Percentiles rank a stretch among this genome's conserved stretches.
These are phyloP conservation scores for Fusarium neocosmosporiellum DNA, from an alignment of 2,329 filamentous ascomycete genomes.

Conservation along the genomic window DNA sequence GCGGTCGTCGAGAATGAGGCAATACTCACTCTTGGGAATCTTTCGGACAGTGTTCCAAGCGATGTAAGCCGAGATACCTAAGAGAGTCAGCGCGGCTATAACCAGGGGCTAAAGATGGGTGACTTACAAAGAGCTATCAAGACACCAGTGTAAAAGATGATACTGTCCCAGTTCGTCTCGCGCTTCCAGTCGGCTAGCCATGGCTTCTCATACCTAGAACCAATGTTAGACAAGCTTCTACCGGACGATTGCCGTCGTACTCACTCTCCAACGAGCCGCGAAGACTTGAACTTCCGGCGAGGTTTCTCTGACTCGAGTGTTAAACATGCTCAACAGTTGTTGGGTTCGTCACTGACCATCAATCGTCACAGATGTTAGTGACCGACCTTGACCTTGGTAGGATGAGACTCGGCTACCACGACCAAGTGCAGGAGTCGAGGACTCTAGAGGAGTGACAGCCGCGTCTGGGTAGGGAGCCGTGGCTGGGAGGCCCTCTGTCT, in stretches of 20 bases:
- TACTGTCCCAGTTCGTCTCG: background rate
- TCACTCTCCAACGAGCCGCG: background rate
- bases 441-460: background rate
- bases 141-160: background rate
- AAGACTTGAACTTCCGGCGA: background rate
- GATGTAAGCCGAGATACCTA: background rate
- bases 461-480: background rate
- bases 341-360: background rate
- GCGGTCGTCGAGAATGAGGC: constrained; percentile 37
- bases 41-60: background rate
- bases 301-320: background rate
- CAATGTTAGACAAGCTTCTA: background rate
- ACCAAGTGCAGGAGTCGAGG: background rate
- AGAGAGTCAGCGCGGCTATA: background rate
- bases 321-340: background rate
- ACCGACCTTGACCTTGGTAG: background rate
- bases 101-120: too few relatives aligned
- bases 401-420: background rate
- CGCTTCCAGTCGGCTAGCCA: background rate
- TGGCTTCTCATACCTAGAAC: background rate
- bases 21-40: constrained; percentile 19
- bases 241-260: background rate
- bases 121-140: background rate
- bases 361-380: background rate
- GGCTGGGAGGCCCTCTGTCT: background rate